Conservation (phyloP, 768 basidiomycete species). For the Gelatoporia subvermispora region DNA sequence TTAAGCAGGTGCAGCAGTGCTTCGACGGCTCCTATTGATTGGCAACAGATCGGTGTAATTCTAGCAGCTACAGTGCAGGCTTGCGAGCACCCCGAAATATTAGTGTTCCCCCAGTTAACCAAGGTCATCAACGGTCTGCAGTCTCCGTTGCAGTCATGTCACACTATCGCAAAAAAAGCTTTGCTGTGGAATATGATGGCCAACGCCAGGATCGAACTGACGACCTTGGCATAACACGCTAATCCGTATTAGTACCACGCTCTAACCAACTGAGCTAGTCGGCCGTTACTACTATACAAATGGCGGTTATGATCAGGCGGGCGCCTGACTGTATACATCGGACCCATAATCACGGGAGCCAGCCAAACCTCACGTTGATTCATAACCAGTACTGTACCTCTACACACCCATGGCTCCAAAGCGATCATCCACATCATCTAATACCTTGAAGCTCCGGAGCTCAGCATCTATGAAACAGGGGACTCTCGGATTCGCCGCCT, state of each 20-base stretch:
- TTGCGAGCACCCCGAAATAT: too few species aligned
- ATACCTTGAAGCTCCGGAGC: not conserved
- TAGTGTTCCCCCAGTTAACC: too few species aligned
- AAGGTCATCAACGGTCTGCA: too few species aligned
- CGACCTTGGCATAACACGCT: slow-evolving; percentile 3
- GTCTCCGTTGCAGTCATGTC: too few species aligned
- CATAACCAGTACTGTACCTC: not conserved
- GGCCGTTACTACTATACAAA: slow-evolving; percentile 36
- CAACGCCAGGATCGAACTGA: slow-evolving; percentile 6
- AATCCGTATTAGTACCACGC: slow-evolving; percentile 71
- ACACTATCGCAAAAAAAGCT: too few species aligned
- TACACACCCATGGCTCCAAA: not conserved
- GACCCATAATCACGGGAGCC: too few species aligned
- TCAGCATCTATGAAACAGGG: slow-evolving; percentile 1
- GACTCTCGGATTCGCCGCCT: not conserved
- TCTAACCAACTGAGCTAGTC: slow-evolving; percentile 92
- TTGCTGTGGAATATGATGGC: too few species aligned
- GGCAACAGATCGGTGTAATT: too few species aligned
- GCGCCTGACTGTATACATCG: not conserved
- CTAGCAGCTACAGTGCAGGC: too few species aligned
- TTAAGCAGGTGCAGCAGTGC: not conserved
- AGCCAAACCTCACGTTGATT: too few species aligned
- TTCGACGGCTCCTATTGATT: too few species aligned
- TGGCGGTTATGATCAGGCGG: not conserved
- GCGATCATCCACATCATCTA: not conserved